These are phyloP conservation scores for Sclerotinia spermophila DNA, from an alignment of 2,329 filamentous ascomycete genomes.

Conservation along the genomic window DNA sequence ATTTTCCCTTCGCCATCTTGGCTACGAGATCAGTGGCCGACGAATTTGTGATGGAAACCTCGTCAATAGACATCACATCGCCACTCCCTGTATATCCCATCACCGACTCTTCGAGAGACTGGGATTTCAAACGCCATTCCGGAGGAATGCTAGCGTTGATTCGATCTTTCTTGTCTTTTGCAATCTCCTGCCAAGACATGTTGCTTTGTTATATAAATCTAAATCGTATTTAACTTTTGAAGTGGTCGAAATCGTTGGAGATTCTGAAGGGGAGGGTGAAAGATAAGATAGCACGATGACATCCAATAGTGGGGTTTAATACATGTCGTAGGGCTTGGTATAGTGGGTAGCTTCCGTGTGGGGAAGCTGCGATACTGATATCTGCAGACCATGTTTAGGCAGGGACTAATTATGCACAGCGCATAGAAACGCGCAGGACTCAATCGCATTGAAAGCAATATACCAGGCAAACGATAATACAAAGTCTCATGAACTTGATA, in stretches of 20 bases:
- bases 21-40: slow-evolving; percentile 30
- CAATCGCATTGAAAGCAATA: neutral
- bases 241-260: neutral
- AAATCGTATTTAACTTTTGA: neutral
- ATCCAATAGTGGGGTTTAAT: neutral
- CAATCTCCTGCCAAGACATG: slow-evolving; percentile 47
- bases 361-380: neutral
- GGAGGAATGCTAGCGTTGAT: slow-evolving; percentile 52
- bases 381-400: neutral
- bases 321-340: neutral
- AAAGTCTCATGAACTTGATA: neutral
- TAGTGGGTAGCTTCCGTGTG: neutral
- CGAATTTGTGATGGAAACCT: slow-evolving; percentile 42
- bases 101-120: slow-evolving; percentile 54
- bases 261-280: neutral
- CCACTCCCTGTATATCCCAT: slow-evolving; percentile 39
- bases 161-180: slow-evolving; percentile 50
- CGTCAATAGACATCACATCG: slow-evolving; percentile 39
- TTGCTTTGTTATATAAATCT: neutral
- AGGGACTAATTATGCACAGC: neutral
- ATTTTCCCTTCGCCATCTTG: slow-evolving; percentile 26
- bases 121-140: slow-evolving; percentile 52
- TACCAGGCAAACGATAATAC: neutral
- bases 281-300: neutral
- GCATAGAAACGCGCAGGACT: neutral